Percentiles rank a stretch among this genome's conserved stretches.
These are phyloP conservation scores for Aaosphaeria pasadenensis DNA, from an alignment of 2,329 filamentous ascomycete species.

Conservation along the genomic window DNA sequence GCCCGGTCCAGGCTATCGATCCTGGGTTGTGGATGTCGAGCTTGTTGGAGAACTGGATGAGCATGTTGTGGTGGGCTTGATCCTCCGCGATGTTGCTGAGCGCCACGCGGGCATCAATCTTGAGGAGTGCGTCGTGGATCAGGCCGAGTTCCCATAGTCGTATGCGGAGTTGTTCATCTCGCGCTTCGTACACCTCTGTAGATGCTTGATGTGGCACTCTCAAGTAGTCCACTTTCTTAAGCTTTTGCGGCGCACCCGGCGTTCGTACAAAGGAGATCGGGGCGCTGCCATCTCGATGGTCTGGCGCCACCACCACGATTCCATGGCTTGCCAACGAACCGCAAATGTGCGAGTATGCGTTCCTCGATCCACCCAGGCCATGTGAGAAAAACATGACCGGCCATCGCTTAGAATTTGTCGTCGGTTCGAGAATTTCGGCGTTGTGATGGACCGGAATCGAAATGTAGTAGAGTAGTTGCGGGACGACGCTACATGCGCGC, in stretches of 20 bases:
- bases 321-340: conserved; percentile 79
- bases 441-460: conserved; percentile 71
- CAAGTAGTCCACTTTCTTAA: conserved; percentile 42
- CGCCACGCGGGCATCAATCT: conserved; percentile 58
- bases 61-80: conserved; percentile 33
- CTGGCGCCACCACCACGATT: conserved; percentile 74
- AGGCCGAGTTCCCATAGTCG: conserved; percentile 76
- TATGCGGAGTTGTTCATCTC: conserved; percentile 71
- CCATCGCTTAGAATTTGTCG: conserved; percentile 58
- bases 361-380: conserved; percentile 75
- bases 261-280: conserved; percentile 70
- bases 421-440: conserved; percentile 56
- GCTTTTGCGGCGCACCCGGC: conserved; percentile 43
- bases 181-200: conserved; percentile 62
- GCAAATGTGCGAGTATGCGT: conserved; percentile 80
- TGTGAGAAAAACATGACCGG: conserved; percentile 85
- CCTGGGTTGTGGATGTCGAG: conserved; percentile 71
- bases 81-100: conserved; percentile 47
- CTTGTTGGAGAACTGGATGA: conserved; percentile 58
- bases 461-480: conserved; percentile 70
- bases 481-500: conserved; percentile 53
- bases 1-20: conserved; percentile 71
- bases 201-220: conserved; percentile 59
- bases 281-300: conserved; percentile 79
- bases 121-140: conserved; percentile 64